Evolutionary conservation across 2,329 filamentous ascomycete species (phyloP), one percentile per base, ranked within the genome.

Genomic region (Tolypocladium album): DNA sequence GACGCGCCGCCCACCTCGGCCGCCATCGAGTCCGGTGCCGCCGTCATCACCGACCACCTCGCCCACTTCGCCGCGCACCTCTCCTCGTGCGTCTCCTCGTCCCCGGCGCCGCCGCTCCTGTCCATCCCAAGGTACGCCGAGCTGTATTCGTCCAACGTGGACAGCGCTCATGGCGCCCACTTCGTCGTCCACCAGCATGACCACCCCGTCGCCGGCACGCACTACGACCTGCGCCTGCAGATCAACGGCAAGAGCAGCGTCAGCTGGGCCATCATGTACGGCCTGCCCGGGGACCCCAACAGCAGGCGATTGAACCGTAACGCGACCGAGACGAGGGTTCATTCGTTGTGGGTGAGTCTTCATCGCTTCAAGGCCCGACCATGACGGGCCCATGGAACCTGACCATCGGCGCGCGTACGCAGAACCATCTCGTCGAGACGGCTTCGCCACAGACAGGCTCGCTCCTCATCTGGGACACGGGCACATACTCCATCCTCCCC

Each of bases 181-280:
- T 90, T 89, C 67, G 82, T 90, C 58, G 79, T 90, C 43, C 86
- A 90, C 69, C 87, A 90, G 67, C 87, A 90, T 68, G 86, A 89
- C 67, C 87, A 90, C 68, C 88, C 87, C 1, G 70, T 88, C 52
- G 85, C 87, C 12, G 86, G 87, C 31, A 79, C 79, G 1, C 84
- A 88, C 68, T 88, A 90, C 74, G 88, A 90, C 70, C 76, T 90
- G 24, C 78, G 87, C 3, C 75, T 90, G 22, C 87, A 90, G 69
- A 87, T 89, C 68, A 89, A 87, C 38, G 77, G 79, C 60, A 80
- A 81, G 0, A 89, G 86, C 67, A 86, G 85, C 34, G 79, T 83
- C 13, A 87, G 83, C 61, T 90, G 78, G 78, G 82, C 84, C 0
- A 78, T 86, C 64, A 85, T 85, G 82, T 87, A 86, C 66, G 83